Percentiles rank a stretch among this genome's conserved stretches.
phyloP scores from a whole-genome alignment of 768 basidiomycete species.

The Lentinula lateritia region DNA sequence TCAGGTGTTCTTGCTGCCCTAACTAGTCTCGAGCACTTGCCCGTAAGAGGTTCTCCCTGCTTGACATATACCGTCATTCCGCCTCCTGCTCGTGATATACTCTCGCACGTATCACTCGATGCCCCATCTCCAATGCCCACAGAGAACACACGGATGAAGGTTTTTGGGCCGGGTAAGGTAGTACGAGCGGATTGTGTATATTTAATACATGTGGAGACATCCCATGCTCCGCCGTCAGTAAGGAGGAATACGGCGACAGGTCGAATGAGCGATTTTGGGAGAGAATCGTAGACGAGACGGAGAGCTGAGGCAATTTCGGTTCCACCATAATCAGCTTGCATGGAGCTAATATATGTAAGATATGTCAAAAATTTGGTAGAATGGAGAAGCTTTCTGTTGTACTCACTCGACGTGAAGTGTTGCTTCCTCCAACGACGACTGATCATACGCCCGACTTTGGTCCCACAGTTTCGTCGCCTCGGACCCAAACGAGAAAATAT shows the following conservation, averaged over 20 bases:
- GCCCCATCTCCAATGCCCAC: conserved; percentile 43
- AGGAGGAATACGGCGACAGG: conserved; percentile 50
- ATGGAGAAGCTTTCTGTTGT: background rate
- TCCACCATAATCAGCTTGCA: conserved; percentile 37
- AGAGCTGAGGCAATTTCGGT: conserved; percentile 46
- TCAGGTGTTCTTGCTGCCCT: conserved; percentile 42
- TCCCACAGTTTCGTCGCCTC: conserved; percentile 26
- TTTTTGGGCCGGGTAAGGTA: conserved; percentile 21
- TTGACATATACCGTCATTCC: conserved; percentile 44
- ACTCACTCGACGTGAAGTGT: background rate
- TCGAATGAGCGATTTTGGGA: conserved; percentile 18
- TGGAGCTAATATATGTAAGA: background rate
- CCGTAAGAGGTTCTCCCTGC: conserved; percentile 37
- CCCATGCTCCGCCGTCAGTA: conserved; percentile 49
- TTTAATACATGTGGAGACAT: conserved; percentile 8
- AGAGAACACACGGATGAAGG: conserved; percentile 44
- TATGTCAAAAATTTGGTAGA: background rate
- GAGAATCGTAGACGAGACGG: conserved; percentile 26
- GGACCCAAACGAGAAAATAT: conserved; percentile 49
- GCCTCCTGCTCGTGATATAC: conserved; percentile 47
- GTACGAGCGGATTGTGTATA: background rate
- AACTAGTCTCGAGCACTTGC: conserved; percentile 45
- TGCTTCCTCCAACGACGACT: conserved; percentile 19
- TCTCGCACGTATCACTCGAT: conserved; percentile 45
- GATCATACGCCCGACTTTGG: conserved; percentile 24